These are phyloP conservation scores for Simplicillium sp. DNA, from an alignment of 2,329 filamentous ascomycete genomes.

Conservation along the genomic window DNA sequence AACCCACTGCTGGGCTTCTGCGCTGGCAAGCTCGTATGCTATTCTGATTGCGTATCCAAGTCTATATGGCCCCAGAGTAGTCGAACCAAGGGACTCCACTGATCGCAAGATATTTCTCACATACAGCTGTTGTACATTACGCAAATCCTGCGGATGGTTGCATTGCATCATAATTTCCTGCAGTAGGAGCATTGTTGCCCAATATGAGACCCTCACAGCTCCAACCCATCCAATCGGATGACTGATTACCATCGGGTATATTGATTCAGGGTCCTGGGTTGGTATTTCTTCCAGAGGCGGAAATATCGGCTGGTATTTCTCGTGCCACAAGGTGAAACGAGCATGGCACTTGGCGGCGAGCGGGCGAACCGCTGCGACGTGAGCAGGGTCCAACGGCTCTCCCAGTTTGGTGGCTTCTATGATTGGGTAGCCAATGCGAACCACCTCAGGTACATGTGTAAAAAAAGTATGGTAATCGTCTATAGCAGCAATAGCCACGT, in stretches of 20 bases:
- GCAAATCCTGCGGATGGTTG: constrained; percentile 15
- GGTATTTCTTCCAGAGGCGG: constrained; percentile 17
- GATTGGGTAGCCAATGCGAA: constrained; percentile 21
- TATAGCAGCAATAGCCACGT: constrained; percentile 14
- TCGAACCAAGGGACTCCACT: constrained; percentile 25
- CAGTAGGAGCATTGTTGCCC: constrained; percentile 29
- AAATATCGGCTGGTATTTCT: constrained; percentile 13
- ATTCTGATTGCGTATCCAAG: constrained; percentile 27
- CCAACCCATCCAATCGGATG: constrained; percentile 23
- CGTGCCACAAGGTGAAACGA: constrained; percentile 23
- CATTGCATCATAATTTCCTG: constrained; percentile 26
- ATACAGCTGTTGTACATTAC: constrained; percentile 15
- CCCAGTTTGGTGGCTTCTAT: constrained; percentile 18
- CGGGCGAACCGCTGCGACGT: constrained; percentile 18
- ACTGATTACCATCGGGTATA: constrained; percentile 21
- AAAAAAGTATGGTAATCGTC: constrained; percentile 24
- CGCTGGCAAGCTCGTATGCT: constrained; percentile 26
- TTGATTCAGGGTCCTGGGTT: constrained; percentile 18
- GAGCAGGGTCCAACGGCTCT: constrained; percentile 17
- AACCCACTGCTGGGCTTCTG: constrained; percentile 24
- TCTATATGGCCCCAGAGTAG: constrained; percentile 27
- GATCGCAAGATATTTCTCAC: constrained; percentile 24
- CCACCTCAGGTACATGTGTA: constrained; percentile 21
- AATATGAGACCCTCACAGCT: constrained; percentile 24
- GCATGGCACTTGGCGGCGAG: constrained; percentile 16